Evolutionary conservation across 768 basidiomycete genomes (phyloP), one percentile per base, ranked within the genome.

Genomic region (Tremella mesenterica): DNA sequence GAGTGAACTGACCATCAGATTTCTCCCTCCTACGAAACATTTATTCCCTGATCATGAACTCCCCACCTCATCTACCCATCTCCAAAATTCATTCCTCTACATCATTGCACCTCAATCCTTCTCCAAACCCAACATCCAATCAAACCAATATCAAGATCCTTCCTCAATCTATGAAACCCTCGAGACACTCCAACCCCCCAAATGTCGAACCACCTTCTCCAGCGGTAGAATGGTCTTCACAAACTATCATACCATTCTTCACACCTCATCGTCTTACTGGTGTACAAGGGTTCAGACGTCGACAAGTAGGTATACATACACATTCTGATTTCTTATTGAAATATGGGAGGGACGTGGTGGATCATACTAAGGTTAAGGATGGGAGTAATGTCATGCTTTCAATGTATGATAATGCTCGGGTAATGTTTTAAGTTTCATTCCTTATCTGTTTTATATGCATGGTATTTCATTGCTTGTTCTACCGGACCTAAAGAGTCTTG

Each of bases 341-440:
- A 44, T 97, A 88, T 69, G 83, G 89, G 56, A 76, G 75, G 55
- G 78, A 76, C 71, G 95, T 93, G 38, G n/a, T 41, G 38, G 34
- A 26, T 2, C 3, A n/a, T 20, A 54, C 57, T 20, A 78, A 77
- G 41, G 73, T 90, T 50, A 77, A 76, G 57, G 91, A 81, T 69
- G 88, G 91, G 47, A 87, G 87, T 74, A 92, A 91, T 70, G 88
- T 91, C 6, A 78, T 95, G 79, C 66, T 91, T 52, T 83, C 85
- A 61, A 91, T 85, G 72, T 96, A 95, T 72, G 81, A 85, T 74
- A 95, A 95, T 75, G 91, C 91, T 56, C 90, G 91, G 73, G 84
- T 95, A 69, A 76, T 93, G 66, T 93, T 93, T 63, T 93, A 61
- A 57, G 20, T n/a, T 46, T 28, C 4, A 46, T 23, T 26, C 27